Evolutionary conservation across 2,329 filamentous ascomycete genomes (phyloP).

Genomic region (Fusarium mangiferae): DNA sequence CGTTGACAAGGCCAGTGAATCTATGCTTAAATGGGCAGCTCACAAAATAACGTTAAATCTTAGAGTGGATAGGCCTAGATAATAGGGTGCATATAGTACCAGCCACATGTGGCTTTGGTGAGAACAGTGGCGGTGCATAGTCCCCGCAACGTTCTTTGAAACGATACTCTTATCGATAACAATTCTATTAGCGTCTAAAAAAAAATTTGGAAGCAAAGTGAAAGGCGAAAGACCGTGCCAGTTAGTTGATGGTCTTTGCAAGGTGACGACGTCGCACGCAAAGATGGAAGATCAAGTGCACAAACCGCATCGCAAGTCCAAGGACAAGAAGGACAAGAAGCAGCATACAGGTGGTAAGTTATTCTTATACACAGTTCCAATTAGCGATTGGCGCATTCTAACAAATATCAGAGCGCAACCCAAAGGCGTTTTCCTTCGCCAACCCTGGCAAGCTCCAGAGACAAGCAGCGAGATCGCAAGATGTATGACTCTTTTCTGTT

Average conservation of each 20-base stretch:
- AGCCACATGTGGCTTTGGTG: conserved; percentile 13
- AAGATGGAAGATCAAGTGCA: conserved; percentile 86
- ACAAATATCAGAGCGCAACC: conserved; percentile 71
- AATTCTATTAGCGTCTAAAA: neutral
- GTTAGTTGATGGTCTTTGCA: conserved; percentile 34
- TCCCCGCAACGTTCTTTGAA: neutral
- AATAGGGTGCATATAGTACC: too few species aligned
- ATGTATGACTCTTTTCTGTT: conserved; percentile 60
- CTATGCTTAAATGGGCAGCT: conserved; percentile 39
- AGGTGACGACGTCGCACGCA: conserved; percentile 45
- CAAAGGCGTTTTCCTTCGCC: conserved; percentile 89
- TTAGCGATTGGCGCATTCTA: conserved; percentile 31
- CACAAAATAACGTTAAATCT: neutral
- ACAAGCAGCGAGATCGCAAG: conserved; percentile 76
- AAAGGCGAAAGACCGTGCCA: conserved; percentile 17
- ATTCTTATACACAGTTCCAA: neutral
- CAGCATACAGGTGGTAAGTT: conserved; percentile 46
- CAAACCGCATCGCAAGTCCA: conserved; percentile 84
- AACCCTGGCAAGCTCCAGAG: conserved; percentile 83
- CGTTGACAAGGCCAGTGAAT: neutral
- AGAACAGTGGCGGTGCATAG: neutral
- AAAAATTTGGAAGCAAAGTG: conserved; percentile 8
- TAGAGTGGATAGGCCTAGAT: neutral
- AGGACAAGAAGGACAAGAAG: conserved; percentile 82
- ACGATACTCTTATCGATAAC: conserved; percentile 37